Percentiles rank a stretch among this genome's conserved stretches.
Conservation (phyloP, 352 stramenopile genomes). For the Peronospora destructor region DNA sequence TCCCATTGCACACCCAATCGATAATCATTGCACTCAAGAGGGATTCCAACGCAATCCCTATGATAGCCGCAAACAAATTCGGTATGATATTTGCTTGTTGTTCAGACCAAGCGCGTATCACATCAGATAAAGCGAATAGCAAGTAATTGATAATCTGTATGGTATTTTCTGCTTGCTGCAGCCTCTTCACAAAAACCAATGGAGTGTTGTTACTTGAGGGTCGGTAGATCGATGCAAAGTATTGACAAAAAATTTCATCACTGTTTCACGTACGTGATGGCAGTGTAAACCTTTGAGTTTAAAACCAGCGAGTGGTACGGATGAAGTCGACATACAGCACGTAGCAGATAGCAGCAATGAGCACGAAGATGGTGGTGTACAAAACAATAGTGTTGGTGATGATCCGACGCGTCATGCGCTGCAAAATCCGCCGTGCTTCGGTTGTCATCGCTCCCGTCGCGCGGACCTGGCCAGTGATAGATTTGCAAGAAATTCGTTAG, state of each 20-base stretch:
- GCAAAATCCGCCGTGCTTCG: slow-evolving; percentile 57
- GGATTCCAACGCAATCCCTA: too few species aligned
- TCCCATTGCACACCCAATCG: too few species aligned
- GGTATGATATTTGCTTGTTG: too few species aligned
- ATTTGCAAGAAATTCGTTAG: neutral
- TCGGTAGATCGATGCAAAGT: slow-evolving; percentile 1
- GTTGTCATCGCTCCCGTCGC: slow-evolving; percentile 64
- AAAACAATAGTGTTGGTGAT: slow-evolving; percentile 76
- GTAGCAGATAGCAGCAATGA: slow-evolving; percentile 61
- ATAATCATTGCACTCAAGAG: too few species aligned
- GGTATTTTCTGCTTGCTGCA: too few species aligned
- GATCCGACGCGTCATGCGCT: slow-evolving; percentile 70
- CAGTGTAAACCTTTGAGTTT: slow-evolving; percentile 1
- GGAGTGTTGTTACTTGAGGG: neutral
- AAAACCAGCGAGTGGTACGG: slow-evolving; percentile 23
- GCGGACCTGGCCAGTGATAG: slow-evolving; percentile 34
- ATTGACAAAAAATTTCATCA: neutral
- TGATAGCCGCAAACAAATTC: too few species aligned
- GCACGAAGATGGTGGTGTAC: slow-evolving; percentile 66
- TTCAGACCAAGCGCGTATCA: too few species aligned
- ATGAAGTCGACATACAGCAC: slow-evolving; percentile 81
- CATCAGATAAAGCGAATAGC: too few species aligned
- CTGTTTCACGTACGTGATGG: neutral
- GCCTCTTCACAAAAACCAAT: slow-evolving; percentile 6
- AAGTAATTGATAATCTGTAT: too few species aligned